Evolutionary conservation across 495 filamentous ascomycete genomes (phyloP).

Genomic region (Aspergillus funiculosus): DNA sequence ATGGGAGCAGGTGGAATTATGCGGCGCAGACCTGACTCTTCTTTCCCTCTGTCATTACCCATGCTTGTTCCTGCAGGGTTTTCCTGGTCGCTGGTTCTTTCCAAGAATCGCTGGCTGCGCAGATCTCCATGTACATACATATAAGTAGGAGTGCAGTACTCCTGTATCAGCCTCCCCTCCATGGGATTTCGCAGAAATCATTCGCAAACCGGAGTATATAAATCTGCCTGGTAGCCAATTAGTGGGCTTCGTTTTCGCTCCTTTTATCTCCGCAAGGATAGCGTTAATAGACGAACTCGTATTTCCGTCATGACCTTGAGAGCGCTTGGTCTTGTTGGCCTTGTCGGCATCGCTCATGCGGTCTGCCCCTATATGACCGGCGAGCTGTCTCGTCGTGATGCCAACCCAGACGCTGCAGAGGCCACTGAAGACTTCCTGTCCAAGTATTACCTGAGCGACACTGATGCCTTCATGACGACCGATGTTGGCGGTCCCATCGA

Average conservation of each 20-base stretch:
- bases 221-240: not conserved
- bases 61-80: too few relatives aligned
- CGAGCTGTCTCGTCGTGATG: constrained; percentile 26
- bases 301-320: constrained; percentile 23
- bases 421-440: constrained; percentile 47
- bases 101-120: too few relatives aligned
- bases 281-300: not conserved
- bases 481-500: constrained; percentile 71
- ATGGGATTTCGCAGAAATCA: too few relatives aligned
- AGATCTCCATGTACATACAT: too few relatives aligned
- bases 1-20: too few relatives aligned
- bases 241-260: not conserved
- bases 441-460: constrained; percentile 59
- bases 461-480: constrained; percentile 55
- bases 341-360: constrained; percentile 37
- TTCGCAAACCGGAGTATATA: too few relatives aligned
- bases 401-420: constrained; percentile 25
- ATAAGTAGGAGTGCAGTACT: too few relatives aligned
- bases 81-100: too few relatives aligned
- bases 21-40: too few relatives aligned
- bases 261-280: not conserved
- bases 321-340: constrained; percentile 25
- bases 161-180: too few relatives aligned
- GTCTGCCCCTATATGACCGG: constrained; percentile 41
- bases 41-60: too few relatives aligned